phyloP scores from a whole-genome alignment of 2,329 filamentous ascomycete species.

The Pseudocercospora macadamiae region DNA sequence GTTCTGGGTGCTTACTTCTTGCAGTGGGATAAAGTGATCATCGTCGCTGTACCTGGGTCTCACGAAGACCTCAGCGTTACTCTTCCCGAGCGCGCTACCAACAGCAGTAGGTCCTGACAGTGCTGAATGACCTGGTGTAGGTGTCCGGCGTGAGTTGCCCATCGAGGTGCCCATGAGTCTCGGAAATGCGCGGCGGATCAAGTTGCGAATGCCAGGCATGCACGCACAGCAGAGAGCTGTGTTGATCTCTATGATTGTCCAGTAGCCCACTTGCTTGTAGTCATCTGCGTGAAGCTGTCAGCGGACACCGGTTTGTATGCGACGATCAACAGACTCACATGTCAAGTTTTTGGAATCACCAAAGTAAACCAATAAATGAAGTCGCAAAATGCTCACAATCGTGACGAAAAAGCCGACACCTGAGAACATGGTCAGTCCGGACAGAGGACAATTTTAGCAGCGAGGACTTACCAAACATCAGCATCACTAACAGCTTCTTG shows the following conservation, averaged over 20 bases:
- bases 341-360: slow-evolving; percentile 23
- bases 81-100: slow-evolving; percentile 16
- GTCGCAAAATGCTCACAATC: slow-evolving; percentile 22
- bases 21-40: slow-evolving; percentile 23
- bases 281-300: slow-evolving; percentile 16
- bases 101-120: slow-evolving; percentile 23
- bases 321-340: not conserved
- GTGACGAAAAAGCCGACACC: slow-evolving; percentile 25
- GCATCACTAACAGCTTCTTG: slow-evolving; percentile 25
- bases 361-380: slow-evolving; percentile 21
- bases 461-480: slow-evolving; percentile 22
- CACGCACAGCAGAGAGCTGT: slow-evolving; percentile 25
- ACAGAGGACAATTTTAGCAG: not conserved
- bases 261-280: slow-evolving; percentile 26
- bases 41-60: slow-evolving; percentile 23
- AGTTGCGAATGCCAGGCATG: slow-evolving; percentile 27
- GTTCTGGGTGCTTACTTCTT: slow-evolving; percentile 62
- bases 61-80: slow-evolving; percentile 16
- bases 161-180: slow-evolving; percentile 17
- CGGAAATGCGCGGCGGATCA: slow-evolving; percentile 22
- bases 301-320: not conserved
- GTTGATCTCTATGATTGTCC: slow-evolving; percentile 25
- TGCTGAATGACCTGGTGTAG: slow-evolving; percentile 5
- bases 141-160: slow-evolving; percentile 4
- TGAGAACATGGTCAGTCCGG: slow-evolving; percentile 6